Conservation (phyloP, 1,139 yeast species). For the Pichia sp. region DNA sequence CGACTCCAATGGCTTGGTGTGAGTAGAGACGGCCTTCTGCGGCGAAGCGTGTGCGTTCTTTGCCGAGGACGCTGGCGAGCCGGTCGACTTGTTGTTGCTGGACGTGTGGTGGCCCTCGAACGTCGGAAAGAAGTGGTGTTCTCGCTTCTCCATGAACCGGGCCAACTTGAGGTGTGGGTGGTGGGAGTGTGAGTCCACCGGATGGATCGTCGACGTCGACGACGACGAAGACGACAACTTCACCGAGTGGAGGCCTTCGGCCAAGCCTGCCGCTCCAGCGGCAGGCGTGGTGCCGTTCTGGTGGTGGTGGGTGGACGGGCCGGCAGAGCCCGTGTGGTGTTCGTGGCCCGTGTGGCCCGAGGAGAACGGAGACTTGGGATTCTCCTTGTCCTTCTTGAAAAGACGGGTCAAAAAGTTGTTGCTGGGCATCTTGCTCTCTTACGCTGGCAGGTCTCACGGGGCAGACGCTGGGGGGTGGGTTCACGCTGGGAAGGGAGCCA, state of each 20-base stretch:
- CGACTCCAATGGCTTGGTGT: conserved; percentile 4
- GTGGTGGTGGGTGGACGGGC: neutral
- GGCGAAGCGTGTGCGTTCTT: neutral
- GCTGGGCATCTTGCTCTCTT: conserved; percentile 3
- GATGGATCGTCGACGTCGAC: conserved; percentile 14
- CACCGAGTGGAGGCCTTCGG: conserved; percentile 1
- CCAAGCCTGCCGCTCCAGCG: neutral
- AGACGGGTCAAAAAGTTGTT: conserved; percentile 8
- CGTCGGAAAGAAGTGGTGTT: conserved; percentile 3
- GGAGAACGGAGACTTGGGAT: conserved; percentile 7
- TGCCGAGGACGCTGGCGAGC: neutral
- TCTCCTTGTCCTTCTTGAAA: conserved; percentile 9
- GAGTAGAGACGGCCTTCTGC: neutral
- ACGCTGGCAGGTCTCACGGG: neutral
- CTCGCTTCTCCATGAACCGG: conserved; percentile 21
- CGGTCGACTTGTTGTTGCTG: neutral
- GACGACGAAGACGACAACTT: conserved; percentile 8
- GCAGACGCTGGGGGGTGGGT: neutral
- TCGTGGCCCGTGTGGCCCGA: neutral
- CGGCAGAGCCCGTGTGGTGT: neutral
- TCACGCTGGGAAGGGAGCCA: too few relatives aligned
- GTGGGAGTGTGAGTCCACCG: conserved; percentile 16
- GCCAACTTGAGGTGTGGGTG: conserved; percentile 19
- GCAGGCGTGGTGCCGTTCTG: neutral
- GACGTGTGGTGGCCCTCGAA: neutral